Evolutionary conservation across 192 early-diverging fungal species (phyloP), one percentile per base, ranked within the genome.

Genomic region (Coemansia sp.): DNA sequence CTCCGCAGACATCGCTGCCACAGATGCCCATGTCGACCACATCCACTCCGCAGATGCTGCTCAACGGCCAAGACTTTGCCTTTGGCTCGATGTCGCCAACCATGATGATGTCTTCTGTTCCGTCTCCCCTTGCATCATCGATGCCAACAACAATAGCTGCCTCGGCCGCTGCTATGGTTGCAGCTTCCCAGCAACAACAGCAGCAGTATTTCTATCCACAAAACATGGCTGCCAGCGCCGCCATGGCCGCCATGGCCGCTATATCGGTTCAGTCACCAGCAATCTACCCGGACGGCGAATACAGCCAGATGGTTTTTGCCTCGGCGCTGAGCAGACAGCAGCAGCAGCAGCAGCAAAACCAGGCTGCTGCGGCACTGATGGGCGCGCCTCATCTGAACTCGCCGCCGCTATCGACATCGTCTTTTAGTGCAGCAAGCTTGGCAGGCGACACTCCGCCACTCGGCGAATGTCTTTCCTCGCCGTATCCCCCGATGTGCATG

Each of bases 1-100:
- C 59, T n/a, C 59, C 38, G 25, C 33, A 33, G 36, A 33, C 12
- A 4, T 40, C 31, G 34, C 56, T 38, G 12, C 45, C 49, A 38
- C 36, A 14, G 34, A 25, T 50, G 57, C 52, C 25, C 62, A 51
- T 29, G 36, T 57, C 50, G 34, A 28, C 25, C 57, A 48, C 68
- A 30, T 59, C 52, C 16, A 59, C 75, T 30, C 69, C 75, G 12
- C 69, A 67, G 36, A 64, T 74, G 57, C 31, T 74, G 34, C 62
- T 71, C 48, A 64, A 64, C 25, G 62, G 59, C 30, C 59, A 60
- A 10, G 59, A 60, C 2, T 48, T 60, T 60, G 59, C 30, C 25
- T 60, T 60, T 48, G 29, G 16, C 16, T 45, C 59, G 10, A 25
- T 60, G 10, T 60, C 59, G 25, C 25, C 59, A 3, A 36, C 36